These are phyloP conservation scores for Yamadazyma taylorii DNA, from an alignment of 1,139 yeast species.

Conservation along the genomic window DNA sequence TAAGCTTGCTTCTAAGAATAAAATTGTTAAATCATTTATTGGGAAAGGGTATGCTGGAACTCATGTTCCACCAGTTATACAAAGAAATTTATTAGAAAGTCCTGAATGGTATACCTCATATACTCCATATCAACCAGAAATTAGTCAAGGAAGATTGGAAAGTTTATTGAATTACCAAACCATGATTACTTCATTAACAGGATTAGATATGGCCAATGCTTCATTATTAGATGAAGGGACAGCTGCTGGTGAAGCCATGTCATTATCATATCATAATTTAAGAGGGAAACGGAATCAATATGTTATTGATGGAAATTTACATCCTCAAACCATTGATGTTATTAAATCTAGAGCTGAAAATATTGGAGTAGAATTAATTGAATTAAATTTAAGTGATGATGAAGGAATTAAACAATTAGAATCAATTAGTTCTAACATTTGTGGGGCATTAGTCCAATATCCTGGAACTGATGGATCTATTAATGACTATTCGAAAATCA, in stretches of 20 bases:
- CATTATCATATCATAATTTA: constrained; percentile 68
- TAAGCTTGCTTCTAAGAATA: constrained; percentile 72
- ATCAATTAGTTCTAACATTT: constrained; percentile 41
- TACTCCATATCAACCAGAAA: constrained; percentile 98
- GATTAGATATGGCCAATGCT: constrained; percentile 89
- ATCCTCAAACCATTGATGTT: constrained; percentile 85
- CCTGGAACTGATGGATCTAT: constrained; percentile 88
- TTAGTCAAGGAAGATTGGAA: constrained; percentile 94
- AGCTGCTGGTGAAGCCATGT: constrained; percentile 98
- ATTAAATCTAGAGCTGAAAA: constrained; percentile 77
- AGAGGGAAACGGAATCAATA: constrained; percentile 68
- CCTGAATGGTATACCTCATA: constrained; percentile 99
- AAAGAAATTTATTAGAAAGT: constrained; percentile 84
- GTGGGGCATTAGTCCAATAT: constrained; percentile 88
- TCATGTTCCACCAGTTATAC: constrained; percentile 85
- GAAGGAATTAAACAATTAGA: constrained; percentile 47
- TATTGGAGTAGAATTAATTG: constrained; percentile 63
- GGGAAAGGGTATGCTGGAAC: constrained; percentile 97
- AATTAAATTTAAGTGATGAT: constrained; percentile 52
- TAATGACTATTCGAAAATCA: constrained; percentile 50
- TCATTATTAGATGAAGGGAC: constrained; percentile 95
- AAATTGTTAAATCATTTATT: constrained; percentile 68
- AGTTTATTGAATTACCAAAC: constrained; percentile 90
- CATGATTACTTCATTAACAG: constrained; percentile 83
- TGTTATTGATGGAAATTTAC: constrained; percentile 74